Evolutionary conservation across 805 yeast species (phyloP).

Genomic region (Starmerella cellae): DNA sequence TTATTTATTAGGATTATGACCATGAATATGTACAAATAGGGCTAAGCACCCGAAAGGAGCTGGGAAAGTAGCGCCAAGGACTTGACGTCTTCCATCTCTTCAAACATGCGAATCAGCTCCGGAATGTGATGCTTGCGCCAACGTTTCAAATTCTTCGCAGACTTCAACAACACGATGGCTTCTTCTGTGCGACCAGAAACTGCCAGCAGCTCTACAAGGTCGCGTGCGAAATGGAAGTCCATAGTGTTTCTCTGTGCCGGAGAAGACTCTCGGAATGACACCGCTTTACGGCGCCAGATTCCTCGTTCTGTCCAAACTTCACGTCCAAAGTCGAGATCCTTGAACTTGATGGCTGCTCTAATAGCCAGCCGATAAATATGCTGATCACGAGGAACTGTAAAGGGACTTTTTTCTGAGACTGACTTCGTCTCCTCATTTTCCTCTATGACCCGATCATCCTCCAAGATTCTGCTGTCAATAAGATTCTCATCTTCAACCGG

Average conservation of each 20-base stretch:
- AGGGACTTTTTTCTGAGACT: not conserved
- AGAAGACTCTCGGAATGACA: conserved; percentile 34
- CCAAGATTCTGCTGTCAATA: not conserved
- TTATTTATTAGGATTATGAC: not conserved
- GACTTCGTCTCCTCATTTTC: not conserved
- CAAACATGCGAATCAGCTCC: conserved; percentile 31
- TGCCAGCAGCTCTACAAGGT: conserved; percentile 51
- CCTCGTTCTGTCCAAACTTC: conserved; percentile 73
- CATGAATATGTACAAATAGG: not conserved
- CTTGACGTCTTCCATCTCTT: conserved; percentile 34
- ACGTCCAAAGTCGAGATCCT: conserved; percentile 46
- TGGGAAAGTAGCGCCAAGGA: conserved; percentile 5
- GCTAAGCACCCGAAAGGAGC: not conserved
- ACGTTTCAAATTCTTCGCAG: conserved; percentile 53
- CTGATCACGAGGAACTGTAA: conserved; percentile 29
- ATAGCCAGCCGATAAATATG: conserved; percentile 48
- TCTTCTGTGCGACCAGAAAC: conserved; percentile 46
- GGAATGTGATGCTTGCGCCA: conserved; percentile 48
- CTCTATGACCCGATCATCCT: not conserved
- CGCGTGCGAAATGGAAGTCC: conserved; percentile 59
- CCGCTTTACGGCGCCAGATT: conserved; percentile 41
- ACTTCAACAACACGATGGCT: conserved; percentile 52
- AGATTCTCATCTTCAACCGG: not conserved
- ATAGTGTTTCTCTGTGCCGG: conserved; percentile 31
- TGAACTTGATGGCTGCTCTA: conserved; percentile 48